Percentiles rank a stretch among this genome's conserved stretches.
Conservation (phyloP, 306 rosid genomes). For the Glycine soja region DNA sequence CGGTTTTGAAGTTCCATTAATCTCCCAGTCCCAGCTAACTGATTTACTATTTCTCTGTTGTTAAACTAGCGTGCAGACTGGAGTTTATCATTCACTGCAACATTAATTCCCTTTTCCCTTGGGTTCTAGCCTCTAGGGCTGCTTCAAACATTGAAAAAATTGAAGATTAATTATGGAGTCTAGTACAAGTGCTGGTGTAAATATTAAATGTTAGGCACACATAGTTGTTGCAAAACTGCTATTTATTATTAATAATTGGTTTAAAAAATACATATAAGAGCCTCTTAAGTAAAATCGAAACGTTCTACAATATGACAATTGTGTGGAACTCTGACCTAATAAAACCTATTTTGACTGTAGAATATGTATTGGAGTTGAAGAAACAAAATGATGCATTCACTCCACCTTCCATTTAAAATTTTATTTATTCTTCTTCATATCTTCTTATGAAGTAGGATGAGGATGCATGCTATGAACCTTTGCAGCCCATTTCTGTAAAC, state of each 20-base stretch:
- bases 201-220: slow-evolving; percentile 24
- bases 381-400: slow-evolving; percentile 44
- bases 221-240: slow-evolving; percentile 52
- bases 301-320: slow-evolving; percentile 55
- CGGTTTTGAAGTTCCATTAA: too few relatives aligned
- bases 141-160: background rate
- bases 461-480: slow-evolving; percentile 24
- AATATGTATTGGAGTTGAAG: slow-evolving; percentile 44
- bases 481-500: slow-evolving; percentile 42
- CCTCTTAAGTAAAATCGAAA: slow-evolving; percentile 57
- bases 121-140: background rate
- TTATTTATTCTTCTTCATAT: slow-evolving; percentile 35
- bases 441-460: slow-evolving; percentile 1
- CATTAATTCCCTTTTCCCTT: background rate
- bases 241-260: slow-evolving; percentile 57
- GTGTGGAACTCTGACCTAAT: slow-evolving; percentile 65
- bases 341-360: slow-evolving; percentile 52
- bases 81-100: background rate
- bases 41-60: background rate
- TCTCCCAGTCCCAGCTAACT: background rate
- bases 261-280: slow-evolving; percentile 59
- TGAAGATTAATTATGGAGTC: background rate
- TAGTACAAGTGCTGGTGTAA: background rate
- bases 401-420: slow-evolving; percentile 41
- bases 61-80: background rate